Evolutionary conservation across 805 yeast genomes (phyloP).

Genomic region (Hanseniaspora occidentalis): DNA sequence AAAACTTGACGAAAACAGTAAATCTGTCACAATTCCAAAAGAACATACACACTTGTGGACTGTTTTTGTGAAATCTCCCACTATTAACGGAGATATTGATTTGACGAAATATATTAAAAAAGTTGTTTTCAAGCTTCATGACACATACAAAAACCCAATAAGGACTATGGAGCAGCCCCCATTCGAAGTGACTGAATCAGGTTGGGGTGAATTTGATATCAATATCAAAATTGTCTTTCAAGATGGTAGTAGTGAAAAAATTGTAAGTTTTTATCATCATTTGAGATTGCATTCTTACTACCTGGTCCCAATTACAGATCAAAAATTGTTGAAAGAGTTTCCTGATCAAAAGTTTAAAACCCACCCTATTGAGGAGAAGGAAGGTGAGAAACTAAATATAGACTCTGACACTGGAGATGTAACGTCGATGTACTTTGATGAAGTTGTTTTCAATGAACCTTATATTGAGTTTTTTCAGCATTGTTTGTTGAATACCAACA

Average conservation of each 20-base stretch:
- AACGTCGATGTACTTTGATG: constrained; percentile 65
- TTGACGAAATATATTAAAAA: constrained; percentile 70
- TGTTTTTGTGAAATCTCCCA: constrained; percentile 72
- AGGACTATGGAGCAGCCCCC: constrained; percentile 84
- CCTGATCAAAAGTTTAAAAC: constrained; percentile 26
- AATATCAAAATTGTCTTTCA: constrained; percentile 77
- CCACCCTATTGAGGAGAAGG: constrained; percentile 1
- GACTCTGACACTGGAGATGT: constrained; percentile 31
- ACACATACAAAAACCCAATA: constrained; percentile 81
- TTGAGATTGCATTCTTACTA: constrained; percentile 84
- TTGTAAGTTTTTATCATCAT: constrained; percentile 75
- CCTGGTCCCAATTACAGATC: constrained; percentile 20
- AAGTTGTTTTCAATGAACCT: constrained; percentile 89
- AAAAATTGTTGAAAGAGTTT: constrained; percentile 4
- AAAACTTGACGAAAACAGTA: constrained; percentile 40
- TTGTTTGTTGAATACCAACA: constrained; percentile 3
- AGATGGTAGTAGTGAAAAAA: constrained; percentile 80
- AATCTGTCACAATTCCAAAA: constrained; percentile 52
- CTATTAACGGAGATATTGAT: constrained; percentile 46
- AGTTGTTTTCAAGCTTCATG: constrained; percentile 91
- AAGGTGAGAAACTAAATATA: constrained; percentile 8
- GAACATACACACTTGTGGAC: constrained; percentile 98
- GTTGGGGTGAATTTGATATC: constrained; percentile 99
- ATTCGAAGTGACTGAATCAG: constrained; percentile 90
- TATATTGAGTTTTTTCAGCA: constrained; percentile 63